Conservation (phyloP, 306 rosid genomes). For the Psophocarpus tetragonolobus region DNA sequence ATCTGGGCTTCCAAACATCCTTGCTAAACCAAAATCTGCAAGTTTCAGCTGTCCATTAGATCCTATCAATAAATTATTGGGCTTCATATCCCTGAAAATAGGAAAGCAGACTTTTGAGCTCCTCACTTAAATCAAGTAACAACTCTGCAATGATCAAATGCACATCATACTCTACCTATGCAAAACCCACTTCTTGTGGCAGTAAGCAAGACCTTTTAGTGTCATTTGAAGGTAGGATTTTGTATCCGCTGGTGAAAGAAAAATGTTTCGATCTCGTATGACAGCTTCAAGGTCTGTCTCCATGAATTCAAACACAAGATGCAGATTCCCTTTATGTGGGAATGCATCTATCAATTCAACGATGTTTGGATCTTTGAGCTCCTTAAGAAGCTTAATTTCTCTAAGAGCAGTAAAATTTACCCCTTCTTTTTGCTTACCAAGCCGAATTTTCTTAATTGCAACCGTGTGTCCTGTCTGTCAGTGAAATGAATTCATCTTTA, state of each 20-base stretch:
- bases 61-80: constrained; percentile 96
- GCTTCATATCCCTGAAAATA: constrained; percentile 94
- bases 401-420: constrained; percentile 87
- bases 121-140: constrained; percentile 23
- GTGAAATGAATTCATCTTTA: constrained; percentile 33
- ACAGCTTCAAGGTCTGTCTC: constrained; percentile 98
- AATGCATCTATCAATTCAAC: constrained; percentile 86
- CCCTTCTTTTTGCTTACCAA: constrained; percentile 97
- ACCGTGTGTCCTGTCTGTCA: constrained; percentile 89
- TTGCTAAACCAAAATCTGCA: constrained; percentile 98
- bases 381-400: constrained; percentile 82
- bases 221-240: constrained; percentile 93
- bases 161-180: constrained; percentile 61
- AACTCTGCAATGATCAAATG: neutral
- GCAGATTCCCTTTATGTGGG: constrained; percentile 86
- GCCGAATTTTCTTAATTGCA: constrained; percentile 94
- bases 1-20: constrained; percentile 96
- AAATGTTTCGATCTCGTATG: constrained; percentile 79
- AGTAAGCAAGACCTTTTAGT: constrained; percentile 79
- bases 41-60: constrained; percentile 91
- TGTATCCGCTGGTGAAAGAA: constrained; percentile 85
- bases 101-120: constrained; percentile 31
- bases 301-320: constrained; percentile 92
- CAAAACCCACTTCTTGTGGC: constrained; percentile 97
- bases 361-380: constrained; percentile 74